phyloP scores from a whole-genome alignment of 192 early-diverging fungal species.

The Funneliformis mosseae region DNA sequence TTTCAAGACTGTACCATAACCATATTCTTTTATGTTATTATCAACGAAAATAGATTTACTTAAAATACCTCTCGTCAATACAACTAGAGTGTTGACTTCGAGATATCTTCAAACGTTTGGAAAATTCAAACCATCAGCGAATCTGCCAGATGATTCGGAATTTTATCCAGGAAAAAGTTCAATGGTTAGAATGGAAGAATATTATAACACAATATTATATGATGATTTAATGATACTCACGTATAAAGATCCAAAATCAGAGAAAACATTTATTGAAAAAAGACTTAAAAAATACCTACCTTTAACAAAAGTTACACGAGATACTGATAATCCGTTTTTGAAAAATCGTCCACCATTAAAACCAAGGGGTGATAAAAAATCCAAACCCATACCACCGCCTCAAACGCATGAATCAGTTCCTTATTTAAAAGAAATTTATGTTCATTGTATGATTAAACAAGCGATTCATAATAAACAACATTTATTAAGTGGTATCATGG shows the following conservation, averaged over 20 bases:
- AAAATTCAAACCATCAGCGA: background rate
- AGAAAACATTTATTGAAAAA: slow-evolving; percentile 39
- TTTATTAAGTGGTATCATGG: slow-evolving; percentile 88
- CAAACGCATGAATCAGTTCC: slow-evolving; percentile 69
- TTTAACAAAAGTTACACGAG: background rate
- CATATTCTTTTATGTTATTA: background rate
- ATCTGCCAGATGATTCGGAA: background rate
- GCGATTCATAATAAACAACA: slow-evolving; percentile 87
- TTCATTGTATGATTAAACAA: slow-evolving; percentile 87
- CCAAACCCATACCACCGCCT: slow-evolving; percentile 59
- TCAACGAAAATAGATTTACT: background rate
- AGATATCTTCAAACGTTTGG: background rate
- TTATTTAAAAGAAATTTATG: slow-evolving; percentile 67
- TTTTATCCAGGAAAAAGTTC: slow-evolving; percentile 31
- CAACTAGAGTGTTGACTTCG: background rate
- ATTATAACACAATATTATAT: slow-evolving; percentile 49
- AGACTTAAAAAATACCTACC: slow-evolving; percentile 1
- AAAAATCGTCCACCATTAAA: background rate
- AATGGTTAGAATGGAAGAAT: slow-evolving; percentile 49
- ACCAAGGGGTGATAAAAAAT: slow-evolving; percentile 44
- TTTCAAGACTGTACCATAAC: background rate
- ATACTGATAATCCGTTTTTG: slow-evolving; percentile 5
- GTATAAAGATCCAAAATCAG: slow-evolving; percentile 50
- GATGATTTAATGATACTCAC: slow-evolving; percentile 59
- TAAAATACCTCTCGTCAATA: background rate